Percentiles rank a stretch among this genome's conserved stretches.
These are phyloP conservation scores for Sporothrix inflata DNA, from an alignment of 2,329 filamentous ascomycete genomes.

Conservation along the genomic window DNA sequence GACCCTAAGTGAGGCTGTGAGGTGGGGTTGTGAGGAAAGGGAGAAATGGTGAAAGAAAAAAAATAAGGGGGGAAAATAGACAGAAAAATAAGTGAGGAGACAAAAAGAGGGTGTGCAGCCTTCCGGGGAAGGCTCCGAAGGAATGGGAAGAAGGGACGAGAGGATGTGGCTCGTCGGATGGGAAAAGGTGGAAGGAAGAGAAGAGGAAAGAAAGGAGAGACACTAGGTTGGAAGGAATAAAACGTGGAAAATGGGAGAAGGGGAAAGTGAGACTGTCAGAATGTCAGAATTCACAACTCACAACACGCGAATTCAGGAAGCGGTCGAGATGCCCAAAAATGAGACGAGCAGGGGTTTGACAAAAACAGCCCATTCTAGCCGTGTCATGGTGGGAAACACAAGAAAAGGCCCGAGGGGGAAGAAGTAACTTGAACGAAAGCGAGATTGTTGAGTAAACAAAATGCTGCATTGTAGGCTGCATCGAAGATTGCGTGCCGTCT, in stretches of 20 bases:
- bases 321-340: neutral
- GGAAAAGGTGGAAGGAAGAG: neutral
- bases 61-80: no score
- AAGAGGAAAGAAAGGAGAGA: neutral
- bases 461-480: no score
- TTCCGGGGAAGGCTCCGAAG: neutral
- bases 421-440: no score
- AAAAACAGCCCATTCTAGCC: neutral
- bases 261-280: neutral
- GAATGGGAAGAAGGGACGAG: neutral
- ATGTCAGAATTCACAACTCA: neutral
- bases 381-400: slow-evolving; percentile 9
- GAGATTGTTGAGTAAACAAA: no score
- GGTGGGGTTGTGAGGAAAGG: neutral
- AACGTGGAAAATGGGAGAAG: neutral
- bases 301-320: neutral
- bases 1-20: no score
- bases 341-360: neutral
- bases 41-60: neutral
- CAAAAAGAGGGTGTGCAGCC: neutral
- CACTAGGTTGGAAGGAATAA: neutral
- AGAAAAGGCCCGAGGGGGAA: neutral
- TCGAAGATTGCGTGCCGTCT: neutral
- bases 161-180: no score
- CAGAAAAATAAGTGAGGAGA: neutral